Percentiles rank a stretch among this genome's conserved stretches.
Evolutionary conservation across 129 eudicot species (phyloP).

Genomic region (Apium graveolens): DNA sequence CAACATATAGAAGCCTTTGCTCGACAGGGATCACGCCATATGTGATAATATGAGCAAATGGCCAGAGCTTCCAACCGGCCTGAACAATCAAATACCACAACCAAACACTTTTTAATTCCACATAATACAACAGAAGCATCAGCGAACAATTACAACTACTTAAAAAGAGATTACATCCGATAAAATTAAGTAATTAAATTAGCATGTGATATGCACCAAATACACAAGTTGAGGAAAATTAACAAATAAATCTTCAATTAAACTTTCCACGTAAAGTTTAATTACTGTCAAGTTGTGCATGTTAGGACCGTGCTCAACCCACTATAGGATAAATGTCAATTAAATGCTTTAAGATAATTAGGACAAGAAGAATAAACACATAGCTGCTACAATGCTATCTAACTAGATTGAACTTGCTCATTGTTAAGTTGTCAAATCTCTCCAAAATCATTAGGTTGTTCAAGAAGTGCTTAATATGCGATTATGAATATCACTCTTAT

Average conservation of each 20-base stretch:
- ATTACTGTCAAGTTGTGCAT: background rate
- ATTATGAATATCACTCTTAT: background rate
- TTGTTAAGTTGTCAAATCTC: background rate
- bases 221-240: background rate
- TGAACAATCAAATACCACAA: conserved; percentile 19
- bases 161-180: background rate
- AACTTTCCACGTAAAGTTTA: too few species aligned
- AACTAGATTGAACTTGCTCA: background rate
- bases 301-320: background rate
- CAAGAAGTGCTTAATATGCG: background rate
- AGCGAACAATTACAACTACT: background rate
- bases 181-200: background rate
- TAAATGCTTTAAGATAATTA: background rate
- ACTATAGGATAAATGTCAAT: background rate
- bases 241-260: background rate
- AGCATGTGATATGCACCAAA: background rate
- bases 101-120: background rate
- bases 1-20: conserved; percentile 98
- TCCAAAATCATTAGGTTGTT: background rate
- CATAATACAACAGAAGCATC: background rate
- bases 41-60: conserved; percentile 87
- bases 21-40: conserved; percentile 90
- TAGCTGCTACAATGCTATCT: background rate
- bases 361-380: background rate
- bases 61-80: conserved; percentile 99